Evolutionary conservation across 2,329 filamentous ascomycete genomes (phyloP).

Genomic region (Alternaria ethzedia): DNA sequence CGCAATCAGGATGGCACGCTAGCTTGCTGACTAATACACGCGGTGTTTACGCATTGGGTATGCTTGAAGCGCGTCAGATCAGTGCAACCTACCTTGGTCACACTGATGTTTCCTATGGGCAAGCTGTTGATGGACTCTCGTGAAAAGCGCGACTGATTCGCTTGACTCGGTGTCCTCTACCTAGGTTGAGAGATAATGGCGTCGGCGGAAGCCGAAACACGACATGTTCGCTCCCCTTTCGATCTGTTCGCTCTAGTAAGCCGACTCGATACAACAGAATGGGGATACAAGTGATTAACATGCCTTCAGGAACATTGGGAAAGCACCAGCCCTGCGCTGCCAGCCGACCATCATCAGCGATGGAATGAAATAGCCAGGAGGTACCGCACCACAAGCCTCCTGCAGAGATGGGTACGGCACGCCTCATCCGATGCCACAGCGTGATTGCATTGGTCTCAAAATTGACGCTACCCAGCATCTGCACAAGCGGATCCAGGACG

Average conservation of each 20-base stretch:
- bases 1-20: neutral
- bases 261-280: neutral
- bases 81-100: neutral
- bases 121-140: neutral
- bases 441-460: neutral
- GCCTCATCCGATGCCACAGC: neutral
- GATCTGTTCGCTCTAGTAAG: neutral
- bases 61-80: neutral
- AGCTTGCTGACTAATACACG: neutral
- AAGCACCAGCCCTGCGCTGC: neutral
- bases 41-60: neutral
- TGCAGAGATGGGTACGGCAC: neutral
- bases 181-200: neutral
- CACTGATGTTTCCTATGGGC: neutral
- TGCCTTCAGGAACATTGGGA: neutral
- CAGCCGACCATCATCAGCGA: neutral
- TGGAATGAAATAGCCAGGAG: neutral
- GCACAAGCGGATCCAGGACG: neutral
- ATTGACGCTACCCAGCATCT: neutral
- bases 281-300: neutral
- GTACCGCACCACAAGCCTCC: neutral
- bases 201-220: neutral
- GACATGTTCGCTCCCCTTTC: neutral
- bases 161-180: neutral
- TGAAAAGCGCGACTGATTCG: neutral